A percentile compares a stretch with the other conserved stretches of the same genome.
Evolutionary conservation across 2,329 filamentous ascomycete genomes (phyloP).

Genomic region (Dothistroma pini): DNA sequence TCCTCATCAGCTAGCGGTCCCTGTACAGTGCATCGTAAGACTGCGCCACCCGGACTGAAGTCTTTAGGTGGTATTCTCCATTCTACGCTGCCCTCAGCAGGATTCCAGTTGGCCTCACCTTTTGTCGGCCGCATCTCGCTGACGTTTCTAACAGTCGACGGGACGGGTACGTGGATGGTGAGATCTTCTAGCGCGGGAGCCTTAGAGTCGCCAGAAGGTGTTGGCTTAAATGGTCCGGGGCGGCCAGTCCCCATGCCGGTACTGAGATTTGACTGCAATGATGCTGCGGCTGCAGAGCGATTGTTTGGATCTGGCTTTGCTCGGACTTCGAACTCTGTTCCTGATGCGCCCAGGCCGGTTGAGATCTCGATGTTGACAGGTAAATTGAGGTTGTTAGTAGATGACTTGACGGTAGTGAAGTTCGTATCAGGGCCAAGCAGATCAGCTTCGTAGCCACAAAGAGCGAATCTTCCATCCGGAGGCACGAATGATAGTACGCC

Average conservation of each 20-base stretch:
- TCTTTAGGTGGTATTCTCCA: slow-evolving; percentile 83
- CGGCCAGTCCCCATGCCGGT: slow-evolving; percentile 18
- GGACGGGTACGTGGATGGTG: slow-evolving; percentile 72
- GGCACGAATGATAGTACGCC: slow-evolving; percentile 95
- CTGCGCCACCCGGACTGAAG: slow-evolving; percentile 51
- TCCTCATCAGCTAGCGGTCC: slow-evolving; percentile 54
- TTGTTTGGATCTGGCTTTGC: slow-evolving; percentile 49
- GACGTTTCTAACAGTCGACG: slow-evolving; percentile 73
- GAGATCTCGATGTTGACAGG: slow-evolving; percentile 79
- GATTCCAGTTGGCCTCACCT: slow-evolving; percentile 79
- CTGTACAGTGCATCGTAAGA: slow-evolving; percentile 75
- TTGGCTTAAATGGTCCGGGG: slow-evolving; percentile 21
- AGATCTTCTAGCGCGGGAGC: slow-evolving; percentile 65
- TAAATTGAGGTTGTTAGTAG: slow-evolving; percentile 59
- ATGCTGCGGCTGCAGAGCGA: slow-evolving; percentile 28
- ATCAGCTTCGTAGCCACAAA: slow-evolving; percentile 93
- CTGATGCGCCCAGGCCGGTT: slow-evolving; percentile 69
- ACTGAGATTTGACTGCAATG: slow-evolving; percentile 30
- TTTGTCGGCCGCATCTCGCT: slow-evolving; percentile 75
- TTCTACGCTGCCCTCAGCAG: slow-evolving; percentile 68
- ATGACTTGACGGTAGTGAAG: slow-evolving; percentile 22
- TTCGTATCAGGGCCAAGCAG: slow-evolving; percentile 65
- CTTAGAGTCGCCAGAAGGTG: slow-evolving; percentile 28
- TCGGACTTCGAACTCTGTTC: slow-evolving; percentile 87
- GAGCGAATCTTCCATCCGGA: slow-evolving; percentile 87